Conservation (phyloP, 2,329 filamentous ascomycete genomes). For the Arthrobotrys megalospora region DNA sequence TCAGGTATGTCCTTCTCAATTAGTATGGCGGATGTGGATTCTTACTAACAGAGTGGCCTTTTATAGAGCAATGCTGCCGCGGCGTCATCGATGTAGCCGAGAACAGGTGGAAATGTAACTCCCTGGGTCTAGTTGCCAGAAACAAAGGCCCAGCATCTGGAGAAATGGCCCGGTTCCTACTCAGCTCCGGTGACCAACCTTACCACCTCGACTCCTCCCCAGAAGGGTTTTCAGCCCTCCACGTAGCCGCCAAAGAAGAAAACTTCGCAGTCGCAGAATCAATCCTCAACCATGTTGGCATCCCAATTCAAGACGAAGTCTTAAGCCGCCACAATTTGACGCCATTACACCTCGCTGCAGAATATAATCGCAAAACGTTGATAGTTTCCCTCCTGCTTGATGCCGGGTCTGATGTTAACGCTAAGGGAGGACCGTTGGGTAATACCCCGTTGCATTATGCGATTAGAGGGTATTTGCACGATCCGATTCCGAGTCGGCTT, state of each 20-base stretch:
- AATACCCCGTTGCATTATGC: slow-evolving; percentile 59
- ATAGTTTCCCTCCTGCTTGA: slow-evolving; percentile 54
- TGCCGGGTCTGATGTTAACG: slow-evolving; percentile 52
- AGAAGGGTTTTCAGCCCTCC: slow-evolving; percentile 48
- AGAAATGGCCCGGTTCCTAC: slow-evolving; percentile 56
- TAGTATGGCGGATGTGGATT: not conserved
- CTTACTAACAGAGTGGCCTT: not conserved
- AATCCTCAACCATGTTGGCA: slow-evolving; percentile 55
- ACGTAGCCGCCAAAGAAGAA: slow-evolving; percentile 50
- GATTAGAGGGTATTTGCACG: slow-evolving; percentile 55
- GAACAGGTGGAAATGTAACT: slow-evolving; percentile 51
- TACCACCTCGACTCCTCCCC: slow-evolving; percentile 44
- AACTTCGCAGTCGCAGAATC: slow-evolving; percentile 57
- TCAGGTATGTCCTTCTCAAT: slow-evolving; percentile 39
- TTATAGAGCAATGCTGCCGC: slow-evolving; percentile 51
- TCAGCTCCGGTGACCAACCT: slow-evolving; percentile 54
- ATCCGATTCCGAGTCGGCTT: slow-evolving; percentile 56
- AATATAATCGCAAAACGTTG: slow-evolving; percentile 58
- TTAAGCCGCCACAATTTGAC: slow-evolving; percentile 51
- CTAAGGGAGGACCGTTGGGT: slow-evolving; percentile 47
- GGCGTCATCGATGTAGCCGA: slow-evolving; percentile 54
- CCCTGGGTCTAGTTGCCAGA: slow-evolving; percentile 48
- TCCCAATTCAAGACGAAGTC: slow-evolving; percentile 47
- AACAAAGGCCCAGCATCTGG: slow-evolving; percentile 53
- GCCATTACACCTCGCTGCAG: slow-evolving; percentile 51